A percentile compares a stretch with the other conserved stretches of the same genome.
Evolutionary conservation across 1,284 basidiomycete species (phyloP).

Genomic region (Moesziomyces sp.): DNA sequence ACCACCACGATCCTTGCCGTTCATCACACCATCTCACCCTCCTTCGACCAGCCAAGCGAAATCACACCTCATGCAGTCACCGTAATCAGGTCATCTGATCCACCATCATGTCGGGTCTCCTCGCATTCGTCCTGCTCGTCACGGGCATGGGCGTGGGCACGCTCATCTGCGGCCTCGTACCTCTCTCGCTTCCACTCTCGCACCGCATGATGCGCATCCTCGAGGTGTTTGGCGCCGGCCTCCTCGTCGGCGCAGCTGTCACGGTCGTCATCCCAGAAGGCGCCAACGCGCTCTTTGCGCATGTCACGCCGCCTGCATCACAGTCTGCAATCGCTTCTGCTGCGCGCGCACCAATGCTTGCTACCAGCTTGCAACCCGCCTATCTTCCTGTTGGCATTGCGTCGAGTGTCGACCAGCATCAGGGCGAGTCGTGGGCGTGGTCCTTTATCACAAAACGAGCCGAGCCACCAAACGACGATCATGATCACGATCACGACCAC

Average conservation of each 20-base stretch:
- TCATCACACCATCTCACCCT: not conserved
- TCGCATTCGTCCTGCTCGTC: constrained; percentile 31
- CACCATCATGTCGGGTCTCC: constrained; percentile 30
- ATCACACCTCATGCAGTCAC: constrained; percentile 2
- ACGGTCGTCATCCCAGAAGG: constrained; percentile 66
- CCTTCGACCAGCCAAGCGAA: not conserved
- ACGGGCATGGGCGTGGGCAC: constrained; percentile 59
- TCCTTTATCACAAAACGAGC: constrained; percentile 36
- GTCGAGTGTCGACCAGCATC: not conserved
- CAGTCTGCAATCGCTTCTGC: not conserved
- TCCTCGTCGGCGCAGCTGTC: constrained; percentile 63
- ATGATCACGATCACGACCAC: constrained; percentile 11
- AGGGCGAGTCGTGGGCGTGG: constrained; percentile 34
- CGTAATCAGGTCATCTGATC: constrained; percentile 1
- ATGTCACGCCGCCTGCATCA: constrained; percentile 18
- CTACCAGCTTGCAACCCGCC: constrained; percentile 17
- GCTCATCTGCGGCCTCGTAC: constrained; percentile 56
- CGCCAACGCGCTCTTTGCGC: constrained; percentile 35
- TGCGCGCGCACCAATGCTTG: not conserved
- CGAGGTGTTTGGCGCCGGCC: constrained; percentile 62
- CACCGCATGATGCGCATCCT: constrained; percentile 54
- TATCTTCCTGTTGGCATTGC: not conserved
- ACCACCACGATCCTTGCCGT: not conserved
- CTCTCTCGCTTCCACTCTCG: constrained; percentile 58
- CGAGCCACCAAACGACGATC: constrained; percentile 6